Base-by-base conservation (phyloP, 2,329 filamentous ascomycete species). In the Sporothrix luriei region DNA sequence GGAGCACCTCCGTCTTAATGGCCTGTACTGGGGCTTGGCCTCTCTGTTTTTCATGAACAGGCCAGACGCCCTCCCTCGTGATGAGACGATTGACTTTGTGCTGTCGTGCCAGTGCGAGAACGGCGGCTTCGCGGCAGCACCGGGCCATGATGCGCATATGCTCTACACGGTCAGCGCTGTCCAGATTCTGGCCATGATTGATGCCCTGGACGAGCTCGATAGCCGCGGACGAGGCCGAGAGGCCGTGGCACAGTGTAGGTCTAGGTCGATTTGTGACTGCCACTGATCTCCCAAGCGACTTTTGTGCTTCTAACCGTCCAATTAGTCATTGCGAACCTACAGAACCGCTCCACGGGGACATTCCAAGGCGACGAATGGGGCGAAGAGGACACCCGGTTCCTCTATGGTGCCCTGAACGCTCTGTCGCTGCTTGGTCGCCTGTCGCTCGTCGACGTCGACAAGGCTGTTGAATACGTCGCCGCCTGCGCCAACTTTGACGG, bases 291-390 rank as follows among this genome's bases (percentile, higher is more conserved):
- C 19, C 9, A 9, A 3, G 16, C 4, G 48, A 10, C n/a, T n/a
- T 9, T 2, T 9, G 48, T 21, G 14, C 43, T 48, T 4, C 48
- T 49, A 49, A 49, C 48, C 48, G n/a, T n/a, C 73, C 52, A 29
- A 66, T 65, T 33, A 88, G 93, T 90, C 80, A 93, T 98, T 75
- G 90, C 94, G 72, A 83, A 83, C 72, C 85, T 97, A 66, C 95
- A 99, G 77, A 90, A 97, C 77, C 83, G 82, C 24, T 83, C 90
- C 69, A 92, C 90, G 3, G 95, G 95, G 71, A 95, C 92, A 0
- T 98, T 99, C 79, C 88, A 90, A 68, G 95, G 95, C 65, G 95
- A 99, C 77, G 90, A 97, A 79, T 99, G 94, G 94, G 95, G 95
- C 43, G 95, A 99, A 79, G 90, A 91, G 73, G 95, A 99, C 79